These are phyloP conservation scores for Quercus tomentella DNA, from an alignment of 331 rosid genomes.

Conservation along the genomic window DNA sequence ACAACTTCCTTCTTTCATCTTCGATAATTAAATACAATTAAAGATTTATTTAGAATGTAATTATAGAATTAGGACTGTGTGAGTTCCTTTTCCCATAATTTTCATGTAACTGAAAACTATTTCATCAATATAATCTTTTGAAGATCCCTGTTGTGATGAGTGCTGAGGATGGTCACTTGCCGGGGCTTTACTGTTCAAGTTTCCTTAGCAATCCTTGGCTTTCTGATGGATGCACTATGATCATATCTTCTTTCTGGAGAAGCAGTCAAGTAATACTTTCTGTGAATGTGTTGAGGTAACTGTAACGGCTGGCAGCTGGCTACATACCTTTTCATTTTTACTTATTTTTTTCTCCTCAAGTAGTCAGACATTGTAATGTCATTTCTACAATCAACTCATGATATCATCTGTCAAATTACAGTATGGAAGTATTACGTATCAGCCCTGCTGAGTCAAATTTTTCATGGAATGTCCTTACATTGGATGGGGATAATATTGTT, in stretches of 20 bases:
- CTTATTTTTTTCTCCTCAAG: conserved; percentile 5
- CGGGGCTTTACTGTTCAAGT: conserved; percentile 75
- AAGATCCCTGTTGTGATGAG: conserved; percentile 78
- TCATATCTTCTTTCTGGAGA: conserved; percentile 69
- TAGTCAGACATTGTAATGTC: neutral
- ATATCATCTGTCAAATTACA: conserved; percentile 30
- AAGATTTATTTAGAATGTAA: neutral
- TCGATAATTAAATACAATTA: no score
- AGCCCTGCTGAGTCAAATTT: conserved; percentile 63
- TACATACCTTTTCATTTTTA: neutral
- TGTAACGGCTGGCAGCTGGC: neutral
- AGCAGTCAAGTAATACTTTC: conserved; percentile 81
- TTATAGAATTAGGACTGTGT: neutral
- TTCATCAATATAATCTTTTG: conserved; percentile 15
- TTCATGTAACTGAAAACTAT: neutral
- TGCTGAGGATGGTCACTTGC: conserved; percentile 79
- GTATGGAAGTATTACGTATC: conserved; percentile 64
- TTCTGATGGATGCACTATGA: conserved; percentile 79
- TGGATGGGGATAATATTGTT: conserved; percentile 77
- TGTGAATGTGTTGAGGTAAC: conserved; percentile 71
- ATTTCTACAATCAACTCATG: conserved; percentile 14
- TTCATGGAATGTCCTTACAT: conserved; percentile 74
- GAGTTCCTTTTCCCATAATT: neutral
- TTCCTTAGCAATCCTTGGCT: conserved; percentile 77
- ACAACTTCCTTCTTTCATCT: no score